phyloP scores from a whole-genome alignment of 768 basidiomycete genomes.

The Symmetrospora coprosmae region DNA sequence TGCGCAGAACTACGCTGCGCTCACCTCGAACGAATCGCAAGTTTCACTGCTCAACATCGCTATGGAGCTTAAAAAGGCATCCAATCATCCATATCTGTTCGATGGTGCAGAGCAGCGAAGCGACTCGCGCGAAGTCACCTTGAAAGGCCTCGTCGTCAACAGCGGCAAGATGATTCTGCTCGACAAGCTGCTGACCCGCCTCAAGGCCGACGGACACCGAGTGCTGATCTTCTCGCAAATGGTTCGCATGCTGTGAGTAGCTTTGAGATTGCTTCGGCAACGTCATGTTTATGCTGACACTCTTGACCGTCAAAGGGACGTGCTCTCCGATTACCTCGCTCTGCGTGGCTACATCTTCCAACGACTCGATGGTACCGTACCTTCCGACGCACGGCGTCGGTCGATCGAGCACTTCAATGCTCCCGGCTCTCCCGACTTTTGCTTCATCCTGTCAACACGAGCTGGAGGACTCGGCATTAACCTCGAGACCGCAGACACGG shows the following conservation, averaged over 20 bases:
- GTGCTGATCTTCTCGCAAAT: constrained; percentile 96
- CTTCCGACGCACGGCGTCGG: constrained; percentile 82
- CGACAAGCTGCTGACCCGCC: constrained; percentile 81
- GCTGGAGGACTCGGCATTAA: constrained; percentile 98
- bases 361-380: constrained; percentile 77
- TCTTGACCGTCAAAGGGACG: constrained; percentile 44
- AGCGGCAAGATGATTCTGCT: constrained; percentile 96
- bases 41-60: constrained; percentile 95
- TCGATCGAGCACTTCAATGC: constrained; percentile 95
- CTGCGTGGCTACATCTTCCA: constrained; percentile 82
- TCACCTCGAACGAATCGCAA: constrained; percentile 65
- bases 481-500: constrained; percentile 94
- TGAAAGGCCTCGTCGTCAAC: constrained; percentile 95
- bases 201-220: constrained; percentile 83
- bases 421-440: constrained; percentile 83
- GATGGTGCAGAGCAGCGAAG: constrained; percentile 72
- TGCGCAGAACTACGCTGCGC: constrained; percentile 71
- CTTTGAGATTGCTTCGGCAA: not conserved
- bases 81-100: constrained; percentile 93
- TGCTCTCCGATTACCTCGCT: constrained; percentile 90
- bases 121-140: constrained; percentile 58
- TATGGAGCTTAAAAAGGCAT: constrained; percentile 90
- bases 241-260: constrained; percentile 67
- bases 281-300: not conserved
- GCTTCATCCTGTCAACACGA: constrained; percentile 87